Evolutionary conservation across 169 alveolate species (phyloP), one percentile per base, ranked within the genome.

Genomic region (Cryptosporidium bovis): DNA sequence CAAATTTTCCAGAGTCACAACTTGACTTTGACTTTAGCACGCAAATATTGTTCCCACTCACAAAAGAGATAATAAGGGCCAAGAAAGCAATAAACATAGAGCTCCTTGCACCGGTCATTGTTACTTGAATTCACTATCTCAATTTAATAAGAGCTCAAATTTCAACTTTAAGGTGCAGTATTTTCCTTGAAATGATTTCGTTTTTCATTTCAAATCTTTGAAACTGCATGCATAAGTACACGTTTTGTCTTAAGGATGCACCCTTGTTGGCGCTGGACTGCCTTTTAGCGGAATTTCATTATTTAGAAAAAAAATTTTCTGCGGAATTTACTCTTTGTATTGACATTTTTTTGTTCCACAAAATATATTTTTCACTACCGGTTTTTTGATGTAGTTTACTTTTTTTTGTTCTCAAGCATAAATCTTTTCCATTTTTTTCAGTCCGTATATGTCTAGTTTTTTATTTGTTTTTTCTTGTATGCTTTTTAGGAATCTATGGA

Each of bases 141-240:
- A 12, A 66, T 44, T 48, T 46, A 31, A 8, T 29, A 69, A 8
- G 83, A 69, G 83, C 83, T 56, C 83, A 36, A 53, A 34, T 16
- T 13, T 53, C 44, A 51, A 51, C 36, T 69, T 51, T 66, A 16
- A 16, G 83, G 83, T 69, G 83, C 83, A 69, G 50, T 51, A 69
- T 69, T 24, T 53, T 69, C n/a, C 50, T 20, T 24, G 48, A 53
- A 69, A 16, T 69, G 83, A 69, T 29, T 33, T 18, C n/a, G 34
- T 55, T 50, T 55, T 51, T 53, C 40, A 69, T 66, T 56, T 69
- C 56, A 53, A 51, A 66, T 31, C 65, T n/a, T 69, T 27, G 50
- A 69, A 69, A 29, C 83, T 69, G 83, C 83, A 69, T 69, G 83
- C 83, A 51, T 64, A 69, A 69, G 83, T 69, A 24, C 83, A 69